Base-by-base conservation (phyloP, 768 basidiomycete genomes). In the Pleurotus pulmonarius region DNA sequence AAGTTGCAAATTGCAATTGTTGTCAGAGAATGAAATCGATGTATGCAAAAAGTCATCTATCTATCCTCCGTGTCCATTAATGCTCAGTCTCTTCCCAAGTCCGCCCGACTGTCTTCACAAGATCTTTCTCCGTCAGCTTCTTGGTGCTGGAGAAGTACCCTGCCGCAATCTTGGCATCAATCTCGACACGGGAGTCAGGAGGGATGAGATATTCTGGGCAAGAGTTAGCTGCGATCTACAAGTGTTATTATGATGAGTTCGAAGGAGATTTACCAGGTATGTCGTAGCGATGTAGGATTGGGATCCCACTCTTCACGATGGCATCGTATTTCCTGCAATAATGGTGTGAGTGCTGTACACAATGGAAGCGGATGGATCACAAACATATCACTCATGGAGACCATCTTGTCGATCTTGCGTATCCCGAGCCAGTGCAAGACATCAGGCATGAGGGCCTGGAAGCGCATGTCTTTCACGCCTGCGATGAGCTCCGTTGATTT, bases 401-500 rank as follows among this genome's bases (percentile, higher is more conserved):
- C 86, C 86, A 98, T 85, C 65, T 87, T 87, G 70, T 93, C 85
- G 45, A 98, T 83, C 78, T 92, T 92, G 71, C 68, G 86, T 65
- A 98, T 89, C 0, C 96, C 96, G 15, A 98, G 72, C 92, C 94
- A 98, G 68, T 94, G 93, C 45, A 98, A 73, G 5, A 97, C 89
- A 67, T 98, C 96, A 3, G 96, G 96, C 94, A 98, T 97, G 58
- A 93, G 77, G 18, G 88, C 91, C 68, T 82, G 85, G 86, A 94
- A 94, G n/a, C 93, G 83, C 92, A 94, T 92, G 65, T 94, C 92
- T 73, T 93, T 91, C 20, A 97, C 94, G 7, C 95, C 95, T 0
- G 95, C 95, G 58, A 98, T 91, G 60, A 90, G 75, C 71, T 95
- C 95, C 0, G 96, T 98, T 4, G 87, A 85, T 67, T 90, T 88